phyloP scores from a whole-genome alignment of 2,329 filamentous ascomycete genomes.

The Aspergillus ustus region DNA sequence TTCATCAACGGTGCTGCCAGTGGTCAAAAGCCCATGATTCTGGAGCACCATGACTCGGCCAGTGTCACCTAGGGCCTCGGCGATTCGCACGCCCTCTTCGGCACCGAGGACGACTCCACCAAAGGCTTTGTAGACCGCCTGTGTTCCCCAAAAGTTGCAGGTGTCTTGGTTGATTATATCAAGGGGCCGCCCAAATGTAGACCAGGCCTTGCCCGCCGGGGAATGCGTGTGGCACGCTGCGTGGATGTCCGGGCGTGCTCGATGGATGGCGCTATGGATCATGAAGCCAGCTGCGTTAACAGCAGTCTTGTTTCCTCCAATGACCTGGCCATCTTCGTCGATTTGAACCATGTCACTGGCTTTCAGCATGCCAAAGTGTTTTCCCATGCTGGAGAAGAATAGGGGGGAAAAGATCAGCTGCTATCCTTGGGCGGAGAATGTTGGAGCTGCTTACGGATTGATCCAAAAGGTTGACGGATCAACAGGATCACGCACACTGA shows the following conservation, averaged over 20 bases:
- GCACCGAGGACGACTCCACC: slow-evolving; percentile 52
- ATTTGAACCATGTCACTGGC: slow-evolving; percentile 54
- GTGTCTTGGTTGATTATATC: slow-evolving; percentile 50
- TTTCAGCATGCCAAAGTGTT: slow-evolving; percentile 49
- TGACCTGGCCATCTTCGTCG: slow-evolving; percentile 48
- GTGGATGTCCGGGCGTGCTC: slow-evolving; percentile 49
- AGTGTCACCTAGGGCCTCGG: slow-evolving; percentile 31
- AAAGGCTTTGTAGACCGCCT: slow-evolving; percentile 47
- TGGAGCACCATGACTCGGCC: slow-evolving; percentile 31
- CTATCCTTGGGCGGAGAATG: no score
- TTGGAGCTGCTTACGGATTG: slow-evolving; percentile 21
- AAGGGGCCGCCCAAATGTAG: slow-evolving; percentile 47
- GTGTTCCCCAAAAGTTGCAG: slow-evolving; percentile 33
- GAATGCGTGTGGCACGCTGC: slow-evolving; percentile 52
- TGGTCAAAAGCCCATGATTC: slow-evolving; percentile 54
- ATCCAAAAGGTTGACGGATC: slow-evolving; percentile 21
- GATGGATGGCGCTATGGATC: slow-evolving; percentile 54
- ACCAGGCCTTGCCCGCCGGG: slow-evolving; percentile 51
- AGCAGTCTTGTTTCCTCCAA: slow-evolving; percentile 40
- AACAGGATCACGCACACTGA: slow-evolving; percentile 46
- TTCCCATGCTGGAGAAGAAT: slow-evolving; percentile 28
- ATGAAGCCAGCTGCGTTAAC: slow-evolving; percentile 54
- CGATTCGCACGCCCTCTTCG: slow-evolving; percentile 53
- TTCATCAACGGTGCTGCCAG: slow-evolving; percentile 74
- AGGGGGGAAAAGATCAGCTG: no score